Conservation (phyloP, 108 stramenopile genomes). For the Fragilaria crotonensis region DNA sequence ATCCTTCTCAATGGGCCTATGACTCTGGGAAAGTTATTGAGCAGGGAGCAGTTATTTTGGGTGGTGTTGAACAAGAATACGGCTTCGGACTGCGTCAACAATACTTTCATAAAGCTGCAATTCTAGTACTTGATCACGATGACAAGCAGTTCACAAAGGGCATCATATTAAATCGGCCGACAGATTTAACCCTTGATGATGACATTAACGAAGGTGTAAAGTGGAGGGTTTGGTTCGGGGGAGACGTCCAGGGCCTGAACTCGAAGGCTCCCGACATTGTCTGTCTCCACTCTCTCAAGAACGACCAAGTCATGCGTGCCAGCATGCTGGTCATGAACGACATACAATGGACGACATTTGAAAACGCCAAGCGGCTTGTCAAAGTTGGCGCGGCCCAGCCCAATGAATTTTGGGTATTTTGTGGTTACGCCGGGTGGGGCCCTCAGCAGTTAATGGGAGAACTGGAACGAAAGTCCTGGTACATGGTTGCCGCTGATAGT, state of each 20-base stretch:
- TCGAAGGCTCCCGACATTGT: slow-evolving; percentile 58
- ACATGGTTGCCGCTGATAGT: slow-evolving; percentile 77
- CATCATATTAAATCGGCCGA: slow-evolving; percentile 72
- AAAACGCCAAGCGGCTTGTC: slow-evolving; percentile 63
- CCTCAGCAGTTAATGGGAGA: slow-evolving; percentile 61
- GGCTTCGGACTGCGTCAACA: slow-evolving; percentile 80
- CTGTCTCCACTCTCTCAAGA: slow-evolving; percentile 67
- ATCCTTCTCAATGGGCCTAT: slow-evolving; percentile 65
- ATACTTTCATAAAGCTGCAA: slow-evolving; percentile 66
- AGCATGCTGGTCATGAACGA: slow-evolving; percentile 72
- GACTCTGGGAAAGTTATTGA: slow-evolving; percentile 72
- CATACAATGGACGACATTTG: slow-evolving; percentile 83
- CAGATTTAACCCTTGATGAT: slow-evolving; percentile 41
- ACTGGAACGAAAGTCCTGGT: slow-evolving; percentile 73
- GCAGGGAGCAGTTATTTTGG: slow-evolving; percentile 69
- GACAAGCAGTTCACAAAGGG: slow-evolving; percentile 51
- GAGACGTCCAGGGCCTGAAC: slow-evolving; percentile 60
- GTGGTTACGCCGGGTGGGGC: slow-evolving; percentile 61
- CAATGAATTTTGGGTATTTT: slow-evolving; percentile 61
- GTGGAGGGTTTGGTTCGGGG: slow-evolving; percentile 74
- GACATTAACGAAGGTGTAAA: slow-evolving; percentile 34
- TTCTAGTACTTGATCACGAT: slow-evolving; percentile 56
- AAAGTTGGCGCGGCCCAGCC: slow-evolving; percentile 33
- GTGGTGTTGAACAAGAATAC: slow-evolving; percentile 64
- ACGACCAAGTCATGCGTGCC: slow-evolving; percentile 36